phyloP scores from a whole-genome alignment of 495 filamentous ascomycete species.

The Penicillium mononematosum region DNA sequence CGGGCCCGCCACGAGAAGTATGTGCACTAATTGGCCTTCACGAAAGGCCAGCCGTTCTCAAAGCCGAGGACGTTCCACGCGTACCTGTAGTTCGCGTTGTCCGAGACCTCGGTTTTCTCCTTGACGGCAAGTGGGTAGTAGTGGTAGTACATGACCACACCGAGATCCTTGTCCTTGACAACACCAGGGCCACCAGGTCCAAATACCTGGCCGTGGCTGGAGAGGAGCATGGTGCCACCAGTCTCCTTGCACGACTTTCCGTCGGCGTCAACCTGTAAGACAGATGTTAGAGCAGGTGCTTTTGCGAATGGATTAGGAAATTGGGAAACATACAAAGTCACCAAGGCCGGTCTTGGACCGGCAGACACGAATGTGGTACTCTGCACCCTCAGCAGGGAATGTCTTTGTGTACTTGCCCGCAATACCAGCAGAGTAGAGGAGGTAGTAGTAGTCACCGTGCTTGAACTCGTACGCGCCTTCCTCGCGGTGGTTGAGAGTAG shows the following conservation, averaged over 20 bases:
- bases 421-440: slow-evolving; percentile 62
- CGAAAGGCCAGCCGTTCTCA: slow-evolving; percentile 57
- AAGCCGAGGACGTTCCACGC: slow-evolving; percentile 64
- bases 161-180: slow-evolving; percentile 42
- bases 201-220: slow-evolving; percentile 63
- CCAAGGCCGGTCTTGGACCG: slow-evolving; percentile 53
- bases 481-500: slow-evolving; percentile 50
- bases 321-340: slow-evolving; percentile 48
- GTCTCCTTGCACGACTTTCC: slow-evolving; percentile 54
- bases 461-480: slow-evolving; percentile 62
- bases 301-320: not conserved
- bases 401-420: slow-evolving; percentile 57
- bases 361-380: slow-evolving; percentile 68
- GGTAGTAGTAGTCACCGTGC: slow-evolving; percentile 58
- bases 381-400: slow-evolving; percentile 53
- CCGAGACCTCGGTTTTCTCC: slow-evolving; percentile 47
- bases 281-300: not conserved
- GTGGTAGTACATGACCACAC: slow-evolving; percentile 68
- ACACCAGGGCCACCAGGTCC: slow-evolving; percentile 68
- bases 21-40: slow-evolving; percentile 22
- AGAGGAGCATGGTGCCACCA: slow-evolving; percentile 63
- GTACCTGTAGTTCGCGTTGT: slow-evolving; percentile 58
- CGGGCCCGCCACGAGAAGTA: slow-evolving; percentile 10
- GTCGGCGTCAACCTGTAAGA: slow-evolving; percentile 52
- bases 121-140: slow-evolving; percentile 53